A percentile compares a stretch with the other conserved stretches of the same genome.
Conservation (phyloP, 805 yeast species). For the Candida arabinofermentans region DNA sequence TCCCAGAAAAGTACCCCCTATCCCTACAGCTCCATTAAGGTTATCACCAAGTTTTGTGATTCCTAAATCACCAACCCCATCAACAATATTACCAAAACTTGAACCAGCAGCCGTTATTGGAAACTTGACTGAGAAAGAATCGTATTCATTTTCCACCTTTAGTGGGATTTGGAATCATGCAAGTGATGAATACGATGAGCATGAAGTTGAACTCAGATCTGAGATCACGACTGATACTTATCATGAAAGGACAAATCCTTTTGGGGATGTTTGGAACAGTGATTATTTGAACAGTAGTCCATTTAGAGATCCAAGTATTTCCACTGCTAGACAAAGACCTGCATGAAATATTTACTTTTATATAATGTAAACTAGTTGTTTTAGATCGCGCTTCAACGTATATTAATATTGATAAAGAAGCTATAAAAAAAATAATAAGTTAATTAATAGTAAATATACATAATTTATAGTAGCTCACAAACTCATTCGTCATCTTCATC, state of each 20-base stretch:
- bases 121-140: no score
- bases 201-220: no score
- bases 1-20: no score
- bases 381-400: no score
- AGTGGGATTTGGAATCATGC: neutral
- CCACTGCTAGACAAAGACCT: constrained; percentile 1
- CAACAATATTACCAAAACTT: no score
- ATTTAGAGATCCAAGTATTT: constrained; percentile 2
- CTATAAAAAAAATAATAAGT: no score
- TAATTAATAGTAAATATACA: neutral
- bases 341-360: neutral
- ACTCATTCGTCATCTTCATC: constrained; percentile 4
- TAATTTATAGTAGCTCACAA: neutral
- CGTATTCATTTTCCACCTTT: neutral
- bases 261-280: neutral
- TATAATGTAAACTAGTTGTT: neutral
- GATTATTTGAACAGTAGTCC: neutral
- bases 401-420: no score
- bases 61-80: no score
- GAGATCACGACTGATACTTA: neutral
- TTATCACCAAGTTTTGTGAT: no score
- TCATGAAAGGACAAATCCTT: neutral
- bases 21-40: no score
- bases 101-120: no score
- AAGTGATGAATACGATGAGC: neutral